Base-by-base conservation (phyloP, 306 rosid species). In the Mucuna pruriens region DNA sequence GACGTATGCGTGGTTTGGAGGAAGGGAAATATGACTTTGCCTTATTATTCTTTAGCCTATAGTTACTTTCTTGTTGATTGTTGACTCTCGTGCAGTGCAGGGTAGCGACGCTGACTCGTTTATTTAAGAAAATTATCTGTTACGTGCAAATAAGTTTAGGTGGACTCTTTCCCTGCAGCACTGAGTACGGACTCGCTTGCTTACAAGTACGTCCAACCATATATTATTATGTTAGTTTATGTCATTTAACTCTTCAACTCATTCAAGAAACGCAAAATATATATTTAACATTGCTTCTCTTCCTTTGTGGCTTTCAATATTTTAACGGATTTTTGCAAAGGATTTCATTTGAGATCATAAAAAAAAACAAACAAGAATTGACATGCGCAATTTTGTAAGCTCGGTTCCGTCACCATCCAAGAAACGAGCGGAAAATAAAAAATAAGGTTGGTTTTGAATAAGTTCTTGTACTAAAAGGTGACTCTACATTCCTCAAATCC, bases 21-120 rank as follows among this genome's bases (percentile, higher is more conserved):
- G 34, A 39, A 68, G 60, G 58, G 60, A 79, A 39, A 15, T 68
- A 9, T 55, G 83, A 68, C 83, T 46, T 38, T 42, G 76, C 12
- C 42, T 55, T 7, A 2, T 36, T 36, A n/a, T n/a, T 36, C 40
- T 36, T 36, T 36, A 2, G 40, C 40, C 40, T 36, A 6, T 75
- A 2, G 9, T 46, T 36, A 6, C 4, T 48, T 51, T 15, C 13
- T 16, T 17, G 36, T 2, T 11, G 4, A 19, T 62, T 61, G 23
- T 66, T 23, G 65, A 65, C 82, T 67, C n/a, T n/a, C n/a, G n/a
- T n/a, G n/a, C n/a, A n/a, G n/a, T n/a, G n/a, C n/a, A n/a, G n/a
- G n/a, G n/a, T n/a, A n/a, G n/a, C n/a, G n/a, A n/a, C n/a, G n/a
- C n/a, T n/a, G n/a, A n/a, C n/a, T n/a, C n/a, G n/a, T n/a, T n/a